Base-by-base conservation (phyloP, 768 basidiomycete species). In the Kondoa malvinella region DNA sequence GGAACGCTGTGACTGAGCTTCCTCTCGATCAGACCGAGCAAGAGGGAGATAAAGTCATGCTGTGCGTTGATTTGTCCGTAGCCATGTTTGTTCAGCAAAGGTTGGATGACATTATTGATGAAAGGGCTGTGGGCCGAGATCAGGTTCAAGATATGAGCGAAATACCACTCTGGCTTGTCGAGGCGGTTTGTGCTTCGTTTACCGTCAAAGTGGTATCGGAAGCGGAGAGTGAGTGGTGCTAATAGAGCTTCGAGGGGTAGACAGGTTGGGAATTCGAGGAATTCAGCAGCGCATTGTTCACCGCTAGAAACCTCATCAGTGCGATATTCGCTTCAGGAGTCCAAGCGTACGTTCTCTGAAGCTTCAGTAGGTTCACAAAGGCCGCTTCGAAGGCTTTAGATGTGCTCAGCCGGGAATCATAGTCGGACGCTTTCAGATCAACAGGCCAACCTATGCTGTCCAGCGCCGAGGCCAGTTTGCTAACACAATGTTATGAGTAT, bases 91-190 rank as follows among this genome's bases (percentile, higher is more conserved):
- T 16, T 59, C n/a, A 27, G 40, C 34, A 56, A 34, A 21, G 63
- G n/a, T 17, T 30, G 30, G 56, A 50, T 56, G 3, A 66, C 31
- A 14, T 27, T 25, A 56, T n/a, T 30, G 21, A 64, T 25, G 76
- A 96, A 92, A 1, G 81, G 77, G 29, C 83, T 81, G 69, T 96
- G 92, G 67, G 94, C 88, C 72, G 91, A 89, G 15, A 84, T 82
- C 68, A 87, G 83, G 75, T 97, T 92, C 61, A 89, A 81, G 27
- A 97, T 80, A 76, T 96, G 89, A 1, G 90, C 86, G 75, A 97
- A 88, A 74, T 89, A 96, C 89, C 92, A 97, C 76, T 97, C 95
- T 0, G 95, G 94, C 90, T 96, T 97, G 78, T 97, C 94, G 12
- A 91, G 76, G 64, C 89, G 82, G 76, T 96, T 99, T 0, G 95